Conservation (phyloP, 208 protist species). For the Porcisia hertigi region DNA sequence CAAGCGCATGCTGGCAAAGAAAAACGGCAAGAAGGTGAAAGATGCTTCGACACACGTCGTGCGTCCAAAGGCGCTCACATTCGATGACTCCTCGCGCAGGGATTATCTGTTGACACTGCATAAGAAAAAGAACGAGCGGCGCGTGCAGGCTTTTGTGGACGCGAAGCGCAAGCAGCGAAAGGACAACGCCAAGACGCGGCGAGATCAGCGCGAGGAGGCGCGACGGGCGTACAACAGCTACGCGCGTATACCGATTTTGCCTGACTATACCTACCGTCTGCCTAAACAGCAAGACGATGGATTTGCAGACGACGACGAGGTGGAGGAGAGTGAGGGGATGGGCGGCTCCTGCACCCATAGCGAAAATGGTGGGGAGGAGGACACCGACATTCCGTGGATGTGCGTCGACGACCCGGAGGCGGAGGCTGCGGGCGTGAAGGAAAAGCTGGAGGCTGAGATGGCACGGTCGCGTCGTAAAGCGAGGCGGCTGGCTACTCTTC, state of each 20-base stretch:
- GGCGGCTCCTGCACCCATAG: constrained; percentile 14
- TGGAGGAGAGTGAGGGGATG: constrained; percentile 22
- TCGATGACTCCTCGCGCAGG: constrained; percentile 60
- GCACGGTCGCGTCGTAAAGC: constrained; percentile 14
- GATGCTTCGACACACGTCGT: constrained; percentile 12
- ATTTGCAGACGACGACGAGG: constrained; percentile 28
- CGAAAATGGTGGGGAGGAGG: constrained; percentile 4
- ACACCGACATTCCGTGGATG: constrained; percentile 39
- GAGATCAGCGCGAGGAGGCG: constrained; percentile 82
- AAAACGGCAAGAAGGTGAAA: constrained; percentile 43
- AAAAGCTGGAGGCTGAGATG: constrained; percentile 7
- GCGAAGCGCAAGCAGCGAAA: constrained; percentile 67
- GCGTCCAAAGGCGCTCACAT: constrained; percentile 43
- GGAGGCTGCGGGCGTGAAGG: constrained; percentile 14
- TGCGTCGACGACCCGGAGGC: constrained; percentile 30
- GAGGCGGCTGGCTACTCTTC: constrained; percentile 28
- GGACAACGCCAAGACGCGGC: constrained; percentile 69
- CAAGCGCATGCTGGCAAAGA: constrained; percentile 55
- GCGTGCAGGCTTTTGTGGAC: constrained; percentile 86
- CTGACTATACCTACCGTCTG: constrained; percentile 84
- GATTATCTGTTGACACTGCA: constrained; percentile 82
- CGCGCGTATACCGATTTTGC: constrained; percentile 82
- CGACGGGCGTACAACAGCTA: constrained; percentile 86
- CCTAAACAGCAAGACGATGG: constrained; percentile 47
- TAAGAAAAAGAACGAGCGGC: constrained; percentile 87